Evolutionary conservation across 106 monocot genomes (phyloP), one percentile per base, ranked within the genome.

Genomic region (Alisma plantagoaquatica): DNA sequence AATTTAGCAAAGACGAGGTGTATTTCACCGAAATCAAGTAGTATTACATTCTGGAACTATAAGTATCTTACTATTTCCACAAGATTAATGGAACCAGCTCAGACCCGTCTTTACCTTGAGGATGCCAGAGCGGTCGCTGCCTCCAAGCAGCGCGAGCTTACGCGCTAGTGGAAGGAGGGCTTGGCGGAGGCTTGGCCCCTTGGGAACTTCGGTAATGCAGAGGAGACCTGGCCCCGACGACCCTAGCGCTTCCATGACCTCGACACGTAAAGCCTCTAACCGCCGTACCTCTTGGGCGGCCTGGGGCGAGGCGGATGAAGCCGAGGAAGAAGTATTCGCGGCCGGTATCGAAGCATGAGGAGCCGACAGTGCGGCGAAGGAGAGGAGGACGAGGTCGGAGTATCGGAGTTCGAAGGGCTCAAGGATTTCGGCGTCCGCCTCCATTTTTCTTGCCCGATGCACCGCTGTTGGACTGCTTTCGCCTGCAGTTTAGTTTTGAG

Each of bases 211-310:
- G 27, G 75, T 56, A 33, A 94, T 58, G 25, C 70, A 65, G 19
- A 94, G 75, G 26, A 93, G 71, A 15, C 93, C 93, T 8, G 87
- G 79, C 3, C 93, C 93, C 5, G 71, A 75, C 9, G 80, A 72
- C n/a, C 93, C 93, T 28, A 93, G 72, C 23, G 74, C 67, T 41
- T 53, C 43, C 77, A 80, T 75, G n/a, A 80, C 66, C 10, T 58
- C 53, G 29, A 41, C 20, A 20, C 75, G 70, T 56, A 86, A 24
- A 23, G 69, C 57, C 4, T 75, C 51, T 23, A 83, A 61, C 41
- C 75, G 33, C 29, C 55, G 42, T 3, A 24, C 44, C 26, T 80
- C 76, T 2, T 48, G 24, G 53, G 27, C 10, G 59, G 0, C 3
- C 14, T 16, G n/a, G 26, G 16, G 60, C 3, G 28, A 28, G 2